These are phyloP conservation scores for Blattamonas nauphoetae DNA, from an alignment of 78 protist genomes.

Conservation along the genomic window DNA sequence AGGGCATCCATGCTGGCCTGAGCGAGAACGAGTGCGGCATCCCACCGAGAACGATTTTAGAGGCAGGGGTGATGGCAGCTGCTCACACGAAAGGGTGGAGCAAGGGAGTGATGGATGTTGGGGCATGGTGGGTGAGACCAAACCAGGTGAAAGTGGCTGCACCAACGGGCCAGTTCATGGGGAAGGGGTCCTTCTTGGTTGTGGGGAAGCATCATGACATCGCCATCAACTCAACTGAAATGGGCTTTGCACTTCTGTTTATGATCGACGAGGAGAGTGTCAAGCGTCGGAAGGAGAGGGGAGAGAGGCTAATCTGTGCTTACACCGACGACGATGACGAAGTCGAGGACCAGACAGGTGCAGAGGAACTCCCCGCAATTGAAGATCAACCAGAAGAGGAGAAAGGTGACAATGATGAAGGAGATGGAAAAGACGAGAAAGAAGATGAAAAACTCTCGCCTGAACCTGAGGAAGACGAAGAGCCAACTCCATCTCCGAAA, in stretches of 20 bases:
- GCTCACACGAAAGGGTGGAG: neutral
- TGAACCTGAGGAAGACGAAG: neutral
- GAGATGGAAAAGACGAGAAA: neutral
- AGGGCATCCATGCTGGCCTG: neutral
- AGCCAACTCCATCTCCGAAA: neutral
- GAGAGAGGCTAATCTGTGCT: neutral
- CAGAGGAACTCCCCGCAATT: no score
- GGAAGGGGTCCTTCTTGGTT: conserved; percentile 1
- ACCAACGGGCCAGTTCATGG: neutral
- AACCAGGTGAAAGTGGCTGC: neutral
- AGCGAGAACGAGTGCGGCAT: neutral
- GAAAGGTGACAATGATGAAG: neutral
- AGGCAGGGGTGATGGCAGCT: neutral
- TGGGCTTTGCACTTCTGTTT: neutral
- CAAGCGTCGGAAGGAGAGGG: neutral
- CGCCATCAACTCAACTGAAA: neutral
- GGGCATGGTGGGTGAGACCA: conserved; percentile 3
- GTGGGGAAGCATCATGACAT: neutral
- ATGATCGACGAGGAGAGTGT: neutral
- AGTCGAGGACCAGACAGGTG: neutral
- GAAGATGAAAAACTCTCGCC: neutral
- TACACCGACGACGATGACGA: neutral
- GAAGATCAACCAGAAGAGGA: neutral
- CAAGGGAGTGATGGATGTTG: neutral
- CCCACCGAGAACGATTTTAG: neutral